These are phyloP conservation scores for Nothopassalora personata DNA, from an alignment of 2,329 filamentous ascomycete genomes.

Conservation along the genomic window DNA sequence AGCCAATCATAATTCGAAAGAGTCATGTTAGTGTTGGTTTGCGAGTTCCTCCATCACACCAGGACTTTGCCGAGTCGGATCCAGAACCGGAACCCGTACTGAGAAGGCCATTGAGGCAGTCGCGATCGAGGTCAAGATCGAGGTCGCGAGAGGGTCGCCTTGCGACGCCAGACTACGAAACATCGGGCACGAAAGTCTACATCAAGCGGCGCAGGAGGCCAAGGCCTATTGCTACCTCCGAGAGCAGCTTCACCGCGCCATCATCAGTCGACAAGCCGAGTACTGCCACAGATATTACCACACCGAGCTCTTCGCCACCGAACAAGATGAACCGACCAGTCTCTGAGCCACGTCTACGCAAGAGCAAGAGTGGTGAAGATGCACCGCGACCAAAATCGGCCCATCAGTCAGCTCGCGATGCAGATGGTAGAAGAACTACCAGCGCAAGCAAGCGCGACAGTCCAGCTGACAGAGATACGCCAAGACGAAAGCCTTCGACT, in stretches of 20 bases:
- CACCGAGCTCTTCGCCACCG: constrained; percentile 22
- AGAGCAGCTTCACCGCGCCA: constrained; percentile 27
- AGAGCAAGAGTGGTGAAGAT: constrained; percentile 12
- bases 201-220: constrained; percentile 28
- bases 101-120: constrained; percentile 20
- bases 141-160: constrained; percentile 19
- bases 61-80: constrained; percentile 27
- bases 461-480: constrained; percentile 3
- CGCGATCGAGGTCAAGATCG: constrained; percentile 23
- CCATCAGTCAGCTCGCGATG: constrained; percentile 6
- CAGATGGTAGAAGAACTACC: constrained; percentile 5
- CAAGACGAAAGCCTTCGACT: constrained; percentile 17
- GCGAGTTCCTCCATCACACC: constrained; percentile 30
- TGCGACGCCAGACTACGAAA: constrained; percentile 28
- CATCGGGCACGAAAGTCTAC: constrained; percentile 31
- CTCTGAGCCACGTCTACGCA: constrained; percentile 15
- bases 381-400: constrained; percentile 5
- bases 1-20: constrained; percentile 26
- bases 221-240: constrained; percentile 18
- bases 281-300: constrained; percentile 29
- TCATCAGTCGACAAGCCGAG: constrained; percentile 28
- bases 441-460: constrained; percentile 2
- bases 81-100: constrained; percentile 21
- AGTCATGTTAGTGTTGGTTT: constrained; percentile 31
- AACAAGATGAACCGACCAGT: constrained; percentile 8